phyloP scores from a whole-genome alignment of 2,329 filamentous ascomycete genomes.

The Colletotrichum nymphaeae region DNA sequence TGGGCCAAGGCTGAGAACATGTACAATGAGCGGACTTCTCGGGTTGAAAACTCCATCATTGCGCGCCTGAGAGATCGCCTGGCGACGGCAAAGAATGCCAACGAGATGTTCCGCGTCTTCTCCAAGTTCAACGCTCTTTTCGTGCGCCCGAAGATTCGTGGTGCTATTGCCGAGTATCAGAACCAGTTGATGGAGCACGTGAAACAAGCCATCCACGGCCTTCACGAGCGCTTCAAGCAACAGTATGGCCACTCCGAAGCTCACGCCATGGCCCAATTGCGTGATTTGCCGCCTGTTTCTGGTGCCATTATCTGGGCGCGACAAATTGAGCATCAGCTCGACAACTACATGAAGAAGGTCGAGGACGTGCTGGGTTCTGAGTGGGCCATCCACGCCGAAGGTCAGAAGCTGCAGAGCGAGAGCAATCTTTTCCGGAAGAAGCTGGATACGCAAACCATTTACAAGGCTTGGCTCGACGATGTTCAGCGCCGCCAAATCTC shows the following conservation, averaged over 20 bases:
- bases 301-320: conserved; percentile 98
- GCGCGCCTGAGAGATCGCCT: conserved; percentile 90
- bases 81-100: conserved; percentile 95
- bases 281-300: conserved; percentile 94
- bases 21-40: conserved; percentile 96
- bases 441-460: conserved; percentile 92
- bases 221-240: conserved; percentile 98
- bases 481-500: conserved; percentile 89
- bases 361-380: conserved; percentile 95
- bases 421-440: conserved; percentile 96
- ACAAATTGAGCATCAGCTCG: conserved; percentile 95
- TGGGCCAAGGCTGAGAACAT: conserved; percentile 96
- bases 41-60: conserved; percentile 99
- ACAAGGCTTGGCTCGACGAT: conserved; percentile 94
- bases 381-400: conserved; percentile 94
- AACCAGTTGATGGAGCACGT: conserved; percentile 98
- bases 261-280: conserved; percentile 96
- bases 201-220: conserved; percentile 90
- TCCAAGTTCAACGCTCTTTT: conserved; percentile 99
- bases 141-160: conserved; percentile 97
- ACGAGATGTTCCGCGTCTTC: conserved; percentile 99
- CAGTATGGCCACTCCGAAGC: conserved; percentile 99
- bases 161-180: conserved; percentile 97
- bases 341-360: conserved; percentile 99
- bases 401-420: conserved; percentile 91